These are phyloP conservation scores for Diaporthe citri DNA, from an alignment of 2,329 filamentous ascomycete genomes.

Conservation along the genomic window DNA sequence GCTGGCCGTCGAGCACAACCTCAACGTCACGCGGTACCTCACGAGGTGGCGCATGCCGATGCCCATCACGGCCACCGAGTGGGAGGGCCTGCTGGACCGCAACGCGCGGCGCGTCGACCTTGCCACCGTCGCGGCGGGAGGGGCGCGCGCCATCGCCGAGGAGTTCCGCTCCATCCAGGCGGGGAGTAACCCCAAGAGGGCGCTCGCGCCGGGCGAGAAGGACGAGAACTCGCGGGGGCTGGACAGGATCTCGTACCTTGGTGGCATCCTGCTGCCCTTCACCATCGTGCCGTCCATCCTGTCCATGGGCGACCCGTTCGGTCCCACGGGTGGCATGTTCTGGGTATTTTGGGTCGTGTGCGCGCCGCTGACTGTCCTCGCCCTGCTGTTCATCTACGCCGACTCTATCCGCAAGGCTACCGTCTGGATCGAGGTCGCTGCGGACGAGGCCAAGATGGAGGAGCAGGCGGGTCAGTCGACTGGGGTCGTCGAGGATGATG, in stretches of 20 bases:
- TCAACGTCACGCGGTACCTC: constrained; percentile 42
- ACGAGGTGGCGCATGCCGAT: neutral
- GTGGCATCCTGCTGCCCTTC: constrained; percentile 62
- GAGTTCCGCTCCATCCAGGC: constrained; percentile 14
- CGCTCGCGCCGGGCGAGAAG: constrained; percentile 34
- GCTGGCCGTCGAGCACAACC: constrained; percentile 52
- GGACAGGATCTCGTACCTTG: constrained; percentile 63
- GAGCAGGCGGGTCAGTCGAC: constrained; percentile 15
- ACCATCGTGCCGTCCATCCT: constrained; percentile 61
- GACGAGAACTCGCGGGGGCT: constrained; percentile 56
- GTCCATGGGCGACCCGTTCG: constrained; percentile 60
- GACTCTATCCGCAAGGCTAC: constrained; percentile 60
- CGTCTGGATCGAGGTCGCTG: constrained; percentile 60
- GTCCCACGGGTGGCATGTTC: constrained; percentile 56
- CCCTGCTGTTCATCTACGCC: constrained; percentile 60
- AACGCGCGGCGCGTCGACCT: constrained; percentile 46
- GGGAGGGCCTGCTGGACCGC: constrained; percentile 50
- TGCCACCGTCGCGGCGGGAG: constrained; percentile 6
- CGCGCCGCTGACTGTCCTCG: constrained; percentile 53
- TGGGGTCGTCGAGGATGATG: neutral
- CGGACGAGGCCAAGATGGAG: constrained; percentile 30
- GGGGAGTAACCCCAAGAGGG: neutral
- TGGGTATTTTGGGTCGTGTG: constrained; percentile 63
- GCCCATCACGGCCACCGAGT: constrained; percentile 42
- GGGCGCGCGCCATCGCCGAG: neutral